phyloP scores from a whole-genome alignment of 2,329 filamentous ascomycete genomes.

The Beauveria bassiana region DNA sequence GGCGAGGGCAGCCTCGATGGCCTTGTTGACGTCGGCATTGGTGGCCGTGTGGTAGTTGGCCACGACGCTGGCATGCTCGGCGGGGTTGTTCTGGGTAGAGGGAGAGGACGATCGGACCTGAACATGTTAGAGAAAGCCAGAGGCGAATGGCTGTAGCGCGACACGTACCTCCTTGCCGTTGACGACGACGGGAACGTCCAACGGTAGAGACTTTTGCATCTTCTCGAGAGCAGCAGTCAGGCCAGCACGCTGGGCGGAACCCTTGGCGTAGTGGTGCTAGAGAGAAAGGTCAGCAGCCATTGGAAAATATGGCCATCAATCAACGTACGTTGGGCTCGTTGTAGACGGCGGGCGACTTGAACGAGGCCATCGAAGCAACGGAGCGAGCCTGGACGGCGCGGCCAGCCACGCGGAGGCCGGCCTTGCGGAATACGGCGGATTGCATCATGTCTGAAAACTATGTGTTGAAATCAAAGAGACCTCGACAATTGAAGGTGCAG shows the following conservation, averaged over 20 bases:
- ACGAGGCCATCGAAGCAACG: conserved; percentile 62
- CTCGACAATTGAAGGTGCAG: conserved; percentile 13
- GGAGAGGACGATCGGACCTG: conserved; percentile 60
- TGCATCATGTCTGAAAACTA: conserved; percentile 21
- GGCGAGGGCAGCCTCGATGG: conserved; percentile 78
- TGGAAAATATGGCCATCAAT: not conserved
- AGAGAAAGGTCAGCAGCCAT: not conserved
- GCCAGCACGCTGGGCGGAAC: conserved; percentile 68
- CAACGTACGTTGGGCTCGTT: conserved; percentile 91
- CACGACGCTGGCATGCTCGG: conserved; percentile 66
- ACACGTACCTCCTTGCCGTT: conserved; percentile 66
- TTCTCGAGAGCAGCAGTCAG: conserved; percentile 66
- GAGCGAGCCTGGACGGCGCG: conserved; percentile 23
- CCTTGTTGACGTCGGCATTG: conserved; percentile 63
- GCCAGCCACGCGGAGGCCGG: conserved; percentile 24
- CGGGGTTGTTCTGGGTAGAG: conserved; percentile 71
- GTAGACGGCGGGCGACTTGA: conserved; percentile 77
- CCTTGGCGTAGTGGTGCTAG: conserved; percentile 84
- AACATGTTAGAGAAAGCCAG: not conserved
- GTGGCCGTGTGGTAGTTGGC: conserved; percentile 82
- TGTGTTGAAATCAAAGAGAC: conserved; percentile 3
- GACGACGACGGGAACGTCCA: conserved; percentile 77
- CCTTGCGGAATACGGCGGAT: conserved; percentile 25
- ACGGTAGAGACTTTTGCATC: conserved; percentile 59
- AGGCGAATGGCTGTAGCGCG: not conserved